A percentile compares a stretch with the other conserved stretches of the same genome.
Evolutionary conservation across 2,329 filamentous ascomycete species (phyloP).

Genomic region (Aspergillus udagawae): DNA sequence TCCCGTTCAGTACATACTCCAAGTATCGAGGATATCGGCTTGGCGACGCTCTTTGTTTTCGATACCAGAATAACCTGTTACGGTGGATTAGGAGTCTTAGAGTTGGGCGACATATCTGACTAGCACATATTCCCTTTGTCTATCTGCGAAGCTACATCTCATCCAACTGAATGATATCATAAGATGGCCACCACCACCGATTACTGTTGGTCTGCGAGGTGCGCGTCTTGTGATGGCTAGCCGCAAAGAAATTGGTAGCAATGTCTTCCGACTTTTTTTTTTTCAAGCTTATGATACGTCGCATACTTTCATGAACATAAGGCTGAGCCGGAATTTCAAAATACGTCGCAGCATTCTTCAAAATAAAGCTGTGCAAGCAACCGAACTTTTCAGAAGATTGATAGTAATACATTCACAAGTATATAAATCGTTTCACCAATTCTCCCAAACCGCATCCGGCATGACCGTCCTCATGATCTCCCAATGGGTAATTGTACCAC

Average conservation of each 20-base stretch:
- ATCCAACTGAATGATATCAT: not conserved
- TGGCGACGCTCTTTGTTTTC: slow-evolving; percentile 42
- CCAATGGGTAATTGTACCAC: slow-evolving; percentile 84
- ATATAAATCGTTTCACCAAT: slow-evolving; percentile 56
- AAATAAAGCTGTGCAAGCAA: not conserved
- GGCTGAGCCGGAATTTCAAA: not conserved
- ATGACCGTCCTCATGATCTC: slow-evolving; percentile 82
- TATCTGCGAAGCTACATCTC: not conserved
- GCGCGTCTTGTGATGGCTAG: not conserved
- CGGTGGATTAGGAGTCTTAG: slow-evolving; percentile 10
- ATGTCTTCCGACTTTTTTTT: not conserved
- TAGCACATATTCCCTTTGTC: not conserved
- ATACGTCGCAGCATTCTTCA: not conserved
- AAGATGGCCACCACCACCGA: not conserved
- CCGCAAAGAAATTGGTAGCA: not conserved
- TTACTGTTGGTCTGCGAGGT: not conserved
- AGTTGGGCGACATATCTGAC: slow-evolving; percentile 1
- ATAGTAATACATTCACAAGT: not conserved
- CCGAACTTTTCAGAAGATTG: not conserved
- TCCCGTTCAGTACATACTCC: slow-evolving; percentile 50
- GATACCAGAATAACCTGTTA: slow-evolving; percentile 11
- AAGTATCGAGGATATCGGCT: slow-evolving; percentile 54
- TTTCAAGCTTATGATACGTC: not conserved
- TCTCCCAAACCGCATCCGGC: slow-evolving; percentile 76
- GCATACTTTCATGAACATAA: not conserved